Conservation (phyloP, 768 basidiomycete genomes). For the Hemileccinum rubropunctum region DNA sequence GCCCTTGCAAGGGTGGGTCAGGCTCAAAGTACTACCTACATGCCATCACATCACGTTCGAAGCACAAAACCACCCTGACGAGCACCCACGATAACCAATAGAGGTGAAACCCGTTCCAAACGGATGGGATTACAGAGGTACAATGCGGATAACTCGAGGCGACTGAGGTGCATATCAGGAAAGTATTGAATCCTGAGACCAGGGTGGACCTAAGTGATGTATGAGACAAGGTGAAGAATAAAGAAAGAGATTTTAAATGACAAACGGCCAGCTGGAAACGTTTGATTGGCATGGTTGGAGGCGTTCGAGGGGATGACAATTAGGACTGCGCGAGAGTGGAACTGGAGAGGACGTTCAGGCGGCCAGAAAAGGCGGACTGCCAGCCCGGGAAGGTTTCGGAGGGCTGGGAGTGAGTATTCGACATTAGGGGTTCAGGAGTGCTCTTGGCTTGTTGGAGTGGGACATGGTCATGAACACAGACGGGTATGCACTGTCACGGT, state of each 20-base stretch:
- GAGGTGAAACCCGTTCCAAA: slow-evolving; percentile 9
- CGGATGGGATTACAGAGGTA: not conserved
- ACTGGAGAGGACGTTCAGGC: not conserved
- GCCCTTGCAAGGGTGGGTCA: not conserved
- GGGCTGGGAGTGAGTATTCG: not conserved
- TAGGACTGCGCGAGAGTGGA: not conserved
- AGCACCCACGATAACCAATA: slow-evolving; percentile 4
- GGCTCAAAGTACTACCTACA: not conserved
- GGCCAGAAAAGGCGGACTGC: not conserved
- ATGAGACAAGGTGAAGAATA: slow-evolving; percentile 5
- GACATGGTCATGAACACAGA: not conserved
- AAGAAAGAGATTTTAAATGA: slow-evolving; percentile 10
- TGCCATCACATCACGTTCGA: not conserved
- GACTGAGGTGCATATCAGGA: not conserved
- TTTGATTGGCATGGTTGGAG: slow-evolving; percentile 21
- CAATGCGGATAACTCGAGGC: slow-evolving; percentile 26
- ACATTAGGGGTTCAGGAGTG: not conserved
- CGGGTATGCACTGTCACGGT: slow-evolving; percentile 1
- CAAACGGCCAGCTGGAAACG: slow-evolving; percentile 19
- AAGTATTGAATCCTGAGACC: not conserved
- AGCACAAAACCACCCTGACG: slow-evolving; percentile 1
- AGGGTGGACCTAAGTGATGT: slow-evolving; percentile 4
- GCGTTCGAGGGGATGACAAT: not conserved
- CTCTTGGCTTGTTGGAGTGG: not conserved
- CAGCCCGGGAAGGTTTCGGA: not conserved